Percentiles rank a stretch among this genome's conserved stretches.
Evolutionary conservation across 208 protist species (phyloP).

Genomic region (Blastocrithidia nonstop): DNA sequence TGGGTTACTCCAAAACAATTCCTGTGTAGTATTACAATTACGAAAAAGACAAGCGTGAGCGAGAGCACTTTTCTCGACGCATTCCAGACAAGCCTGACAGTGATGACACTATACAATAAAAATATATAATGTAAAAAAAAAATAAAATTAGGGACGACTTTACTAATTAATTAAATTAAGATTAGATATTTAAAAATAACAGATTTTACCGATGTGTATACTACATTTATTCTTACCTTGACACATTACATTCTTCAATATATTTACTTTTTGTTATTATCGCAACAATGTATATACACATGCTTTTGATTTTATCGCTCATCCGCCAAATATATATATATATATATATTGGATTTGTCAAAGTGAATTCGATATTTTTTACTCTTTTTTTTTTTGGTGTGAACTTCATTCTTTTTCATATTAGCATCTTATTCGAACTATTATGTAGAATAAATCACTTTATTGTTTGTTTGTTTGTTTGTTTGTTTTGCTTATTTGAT

Average conservation of each 20-base stretch:
- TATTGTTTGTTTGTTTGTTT: no score
- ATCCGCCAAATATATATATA: neutral
- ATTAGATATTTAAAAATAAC: neutral
- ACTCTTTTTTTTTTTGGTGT: neutral
- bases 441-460: no score
- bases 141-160: no score
- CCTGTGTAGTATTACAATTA: constrained; percentile 67
- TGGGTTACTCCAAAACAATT: constrained; percentile 65
- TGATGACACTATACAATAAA: constrained; percentile 7
- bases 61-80: constrained; percentile 54
- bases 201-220: neutral
- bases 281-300: neutral
- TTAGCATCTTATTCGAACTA: no score
- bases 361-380: neutral
- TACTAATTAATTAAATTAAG: constrained; percentile 2
- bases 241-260: neutral
- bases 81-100: constrained; percentile 34
- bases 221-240: neutral
- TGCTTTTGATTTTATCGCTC: neutral
- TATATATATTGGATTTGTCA: neutral
- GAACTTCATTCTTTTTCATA: no score
- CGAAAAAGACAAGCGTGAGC: constrained; percentile 34
- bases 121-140: neutral
- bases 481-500: no score
- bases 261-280: neutral